Evolutionary conservation across 2,329 filamentous ascomycete species (phyloP), one percentile per base, ranked within the genome.

Genomic region (Knufia fluminis): DNA sequence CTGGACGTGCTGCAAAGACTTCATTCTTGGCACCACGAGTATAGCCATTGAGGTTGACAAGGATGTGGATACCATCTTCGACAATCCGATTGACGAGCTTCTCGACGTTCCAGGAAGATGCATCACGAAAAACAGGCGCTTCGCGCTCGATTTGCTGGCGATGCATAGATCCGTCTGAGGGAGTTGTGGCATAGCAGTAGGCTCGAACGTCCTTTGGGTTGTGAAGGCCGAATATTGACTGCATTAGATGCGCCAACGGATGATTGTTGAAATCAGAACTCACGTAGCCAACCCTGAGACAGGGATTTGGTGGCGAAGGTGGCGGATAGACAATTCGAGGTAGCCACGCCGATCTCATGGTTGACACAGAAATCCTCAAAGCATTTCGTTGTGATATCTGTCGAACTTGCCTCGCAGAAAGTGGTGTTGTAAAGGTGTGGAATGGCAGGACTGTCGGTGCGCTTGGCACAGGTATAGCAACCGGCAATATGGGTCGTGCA

Each of bases 191-290:
- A 64, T 98, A 98, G 66, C 92, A 98, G 62, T 90, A 89, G 0
- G 92, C 91, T 59, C 84, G 86, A 14, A 87, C 86, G 22, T 83
- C 80, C 20, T 65, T 67, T 0, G 75, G 75, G 59, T 95, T 74
- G 62, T 98, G 92, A 51, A 97, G 75, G 0, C 92, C 92, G 67
- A 98, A 98, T 4, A 97, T 90, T 1, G 92, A 97, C 69, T 98
- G 92, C 92, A 98, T 98, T 49, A 98, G 67, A 69, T 98, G 92
- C 20, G 92, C 92, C 28, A 98, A 72, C 3, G 92, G 92, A 63
- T 98, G 92, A 60, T 98, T 98, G 63, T 98, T 98, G 69, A 98
- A 98, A 67, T 98, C 92, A 0, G 92, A 97, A 2, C 92, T 97
- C 32, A 98, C 82, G 65, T 98, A 98, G 41, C 92, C 92, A 52